Evolutionary conservation across 2,329 filamentous ascomycete species (phyloP).

Genomic region (Penicillium sp.): DNA sequence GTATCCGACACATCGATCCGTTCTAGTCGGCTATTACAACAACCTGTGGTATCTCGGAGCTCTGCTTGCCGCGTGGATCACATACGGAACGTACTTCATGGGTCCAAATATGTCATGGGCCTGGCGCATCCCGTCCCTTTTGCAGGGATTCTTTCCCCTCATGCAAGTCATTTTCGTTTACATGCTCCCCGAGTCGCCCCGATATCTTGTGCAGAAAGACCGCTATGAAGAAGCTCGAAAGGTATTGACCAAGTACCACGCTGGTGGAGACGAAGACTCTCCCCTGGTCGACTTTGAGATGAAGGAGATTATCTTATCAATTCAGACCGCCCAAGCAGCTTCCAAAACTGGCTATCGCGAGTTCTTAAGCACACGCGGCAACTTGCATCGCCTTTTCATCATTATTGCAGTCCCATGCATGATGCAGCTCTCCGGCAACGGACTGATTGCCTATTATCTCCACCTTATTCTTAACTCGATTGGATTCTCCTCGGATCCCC

Average conservation of each 20-base stretch:
- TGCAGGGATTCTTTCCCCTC: slow-evolving; percentile 16
- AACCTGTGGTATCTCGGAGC: slow-evolving; percentile 27
- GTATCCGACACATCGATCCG: slow-evolving; percentile 43
- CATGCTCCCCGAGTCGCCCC: slow-evolving; percentile 15
- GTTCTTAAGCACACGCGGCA: background rate
- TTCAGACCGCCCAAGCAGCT: background rate
- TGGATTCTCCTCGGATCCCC: slow-evolving; percentile 39
- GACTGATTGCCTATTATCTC: slow-evolving; percentile 44
- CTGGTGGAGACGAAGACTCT: slow-evolving; percentile 13
- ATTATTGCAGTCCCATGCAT: slow-evolving; percentile 42
- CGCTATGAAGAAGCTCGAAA: slow-evolving; percentile 17
- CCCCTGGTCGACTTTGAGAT: slow-evolving; percentile 16
- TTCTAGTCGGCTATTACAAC: slow-evolving; percentile 36
- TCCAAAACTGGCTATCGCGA: background rate
- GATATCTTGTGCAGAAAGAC: slow-evolving; percentile 24
- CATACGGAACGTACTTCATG: slow-evolving; percentile 24
- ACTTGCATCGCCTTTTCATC: slow-evolving; percentile 41
- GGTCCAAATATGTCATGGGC: slow-evolving; percentile 15
- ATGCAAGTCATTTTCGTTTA: slow-evolving; percentile 14
- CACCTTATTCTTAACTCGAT: slow-evolving; percentile 42
- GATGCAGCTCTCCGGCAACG: slow-evolving; percentile 46
- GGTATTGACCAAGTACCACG: slow-evolving; percentile 22
- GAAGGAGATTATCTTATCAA: slow-evolving; percentile 10
- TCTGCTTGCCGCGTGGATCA: slow-evolving; percentile 29
- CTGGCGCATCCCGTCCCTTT: slow-evolving; percentile 22